A percentile compares a stretch with the other conserved stretches of the same genome.
Conservation (phyloP, 2,329 filamentous ascomycete species). For the Stagonosporopsis chrysanthemi region DNA sequence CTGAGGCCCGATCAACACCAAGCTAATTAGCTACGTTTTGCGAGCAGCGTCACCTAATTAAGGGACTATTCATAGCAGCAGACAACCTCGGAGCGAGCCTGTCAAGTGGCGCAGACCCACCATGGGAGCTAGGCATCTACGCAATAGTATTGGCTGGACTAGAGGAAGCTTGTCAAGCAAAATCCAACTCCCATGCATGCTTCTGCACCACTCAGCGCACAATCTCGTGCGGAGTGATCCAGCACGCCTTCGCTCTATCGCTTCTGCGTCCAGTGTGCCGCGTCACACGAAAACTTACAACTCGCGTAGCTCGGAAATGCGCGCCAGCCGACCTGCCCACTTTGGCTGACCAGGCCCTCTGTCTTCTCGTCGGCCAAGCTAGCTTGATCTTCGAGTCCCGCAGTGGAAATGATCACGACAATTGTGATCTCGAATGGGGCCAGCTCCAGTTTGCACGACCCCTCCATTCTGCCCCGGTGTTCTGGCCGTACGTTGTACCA, state of each 20-base stretch:
- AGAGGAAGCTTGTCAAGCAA: constrained; percentile 50
- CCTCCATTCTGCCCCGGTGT: constrained; percentile 24
- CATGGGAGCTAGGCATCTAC: constrained; percentile 30
- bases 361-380: constrained; percentile 33
- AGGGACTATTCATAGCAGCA: constrained; percentile 42
- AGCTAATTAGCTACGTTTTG: constrained; percentile 46
- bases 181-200: constrained; percentile 37
- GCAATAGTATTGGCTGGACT: constrained; percentile 41
- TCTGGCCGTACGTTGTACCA: constrained; percentile 32
- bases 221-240: constrained; percentile 35
- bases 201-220: constrained; percentile 40
- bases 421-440: constrained; percentile 32
- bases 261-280: constrained; percentile 40
- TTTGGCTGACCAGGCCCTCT: constrained; percentile 36
- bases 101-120: constrained; percentile 26
- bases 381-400: constrained; percentile 33
- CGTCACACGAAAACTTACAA: constrained; percentile 37
- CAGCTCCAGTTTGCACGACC: constrained; percentile 30
- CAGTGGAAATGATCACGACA: constrained; percentile 47
- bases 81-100: constrained; percentile 30
- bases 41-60: constrained; percentile 38
- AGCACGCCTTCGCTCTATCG: constrained; percentile 37
- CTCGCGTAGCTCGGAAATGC: constrained; percentile 36
- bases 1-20: constrained; percentile 11
- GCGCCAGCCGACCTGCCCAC: constrained; percentile 43